Evolutionary conservation across 768 basidiomycete genomes (phyloP).

Genomic region (Pleurotus pulmonarius): DNA sequence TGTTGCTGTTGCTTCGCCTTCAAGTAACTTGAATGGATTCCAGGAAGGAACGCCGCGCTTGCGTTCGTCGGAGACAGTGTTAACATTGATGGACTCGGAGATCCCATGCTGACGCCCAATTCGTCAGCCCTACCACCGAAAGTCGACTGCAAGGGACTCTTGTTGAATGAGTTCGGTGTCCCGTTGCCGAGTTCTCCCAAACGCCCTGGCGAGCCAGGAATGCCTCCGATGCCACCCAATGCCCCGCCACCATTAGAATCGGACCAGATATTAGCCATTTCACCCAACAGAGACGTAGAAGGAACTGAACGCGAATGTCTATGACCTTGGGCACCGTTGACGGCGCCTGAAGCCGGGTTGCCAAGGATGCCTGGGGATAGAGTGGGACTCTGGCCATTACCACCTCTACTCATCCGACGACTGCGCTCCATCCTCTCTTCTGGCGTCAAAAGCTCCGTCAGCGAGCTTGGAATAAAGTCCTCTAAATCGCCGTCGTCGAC

Average conservation of each 20-base stretch:
- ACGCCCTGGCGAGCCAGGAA: conserved; percentile 28
- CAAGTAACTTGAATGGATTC: conserved; percentile 63
- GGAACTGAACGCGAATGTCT: conserved; percentile 84
- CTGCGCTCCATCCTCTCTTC: conserved; percentile 59
- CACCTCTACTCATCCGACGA: conserved; percentile 77
- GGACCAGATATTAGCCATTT: conserved; percentile 80
- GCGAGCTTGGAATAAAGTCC: conserved; percentile 84
- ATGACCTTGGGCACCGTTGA: conserved; percentile 38
- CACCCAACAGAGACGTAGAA: conserved; percentile 69
- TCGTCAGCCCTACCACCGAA: conserved; percentile 27
- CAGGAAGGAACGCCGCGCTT: conserved; percentile 77
- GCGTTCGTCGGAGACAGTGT: conserved; percentile 61
- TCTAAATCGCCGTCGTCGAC: conserved; percentile 78
- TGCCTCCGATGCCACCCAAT: conserved; percentile 16
- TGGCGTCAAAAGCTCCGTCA: conserved; percentile 87
- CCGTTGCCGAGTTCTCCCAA: conserved; percentile 19
- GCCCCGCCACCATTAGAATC: conserved; percentile 33
- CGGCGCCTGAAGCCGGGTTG: conserved; percentile 20
- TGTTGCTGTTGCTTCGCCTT: conserved; percentile 36
- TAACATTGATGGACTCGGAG: conserved; percentile 13
- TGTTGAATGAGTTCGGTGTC: conserved; percentile 13
- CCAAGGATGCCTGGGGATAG: conserved; percentile 8
- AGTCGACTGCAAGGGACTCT: background rate
- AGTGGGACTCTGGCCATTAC: conserved; percentile 36
- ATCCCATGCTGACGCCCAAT: conserved; percentile 36